A percentile compares a stretch with the other conserved stretches of the same genome.
phyloP scores from a whole-genome alignment of 495 filamentous ascomycete species.

The Schizothecium vesticola region DNA sequence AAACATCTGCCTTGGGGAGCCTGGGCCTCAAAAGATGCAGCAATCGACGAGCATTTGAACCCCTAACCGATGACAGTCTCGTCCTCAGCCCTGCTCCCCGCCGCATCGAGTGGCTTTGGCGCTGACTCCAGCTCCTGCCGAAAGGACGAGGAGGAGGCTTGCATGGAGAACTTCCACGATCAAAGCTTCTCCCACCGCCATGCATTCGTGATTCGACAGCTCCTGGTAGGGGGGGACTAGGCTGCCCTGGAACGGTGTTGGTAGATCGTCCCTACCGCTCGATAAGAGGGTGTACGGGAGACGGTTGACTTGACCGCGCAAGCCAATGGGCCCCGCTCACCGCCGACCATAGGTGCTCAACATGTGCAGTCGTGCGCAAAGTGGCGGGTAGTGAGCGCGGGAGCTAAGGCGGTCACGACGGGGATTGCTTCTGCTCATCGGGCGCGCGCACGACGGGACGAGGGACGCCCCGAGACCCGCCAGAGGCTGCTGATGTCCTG shows the following conservation, averaged over 20 bases:
- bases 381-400: not conserved
- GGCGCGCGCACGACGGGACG: not conserved
- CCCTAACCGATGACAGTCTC: not conserved
- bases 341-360: not conserved
- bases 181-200: not conserved
- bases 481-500: no score
- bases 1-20: not conserved
- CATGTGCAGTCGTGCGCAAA: not conserved
- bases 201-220: slow-evolving; percentile 1
- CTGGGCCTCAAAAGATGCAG: not conserved
- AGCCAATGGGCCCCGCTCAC: not conserved
- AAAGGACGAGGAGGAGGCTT: not conserved
- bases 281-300: no score
- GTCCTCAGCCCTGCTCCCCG: not conserved
- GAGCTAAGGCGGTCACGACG: not conserved
- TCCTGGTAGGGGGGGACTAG: not conserved
- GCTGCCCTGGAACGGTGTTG: not conserved
- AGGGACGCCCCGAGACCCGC: not conserved
- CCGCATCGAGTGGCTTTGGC: not conserved
- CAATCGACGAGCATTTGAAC: not conserved
- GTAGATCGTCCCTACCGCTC: not conserved
- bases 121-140: not conserved
- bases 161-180: not conserved
- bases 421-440: not conserved
- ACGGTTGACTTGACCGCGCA: no score